Evolutionary conservation across 495 filamentous ascomycete genomes (phyloP).

Genomic region (Penicillium antarcticum): DNA sequence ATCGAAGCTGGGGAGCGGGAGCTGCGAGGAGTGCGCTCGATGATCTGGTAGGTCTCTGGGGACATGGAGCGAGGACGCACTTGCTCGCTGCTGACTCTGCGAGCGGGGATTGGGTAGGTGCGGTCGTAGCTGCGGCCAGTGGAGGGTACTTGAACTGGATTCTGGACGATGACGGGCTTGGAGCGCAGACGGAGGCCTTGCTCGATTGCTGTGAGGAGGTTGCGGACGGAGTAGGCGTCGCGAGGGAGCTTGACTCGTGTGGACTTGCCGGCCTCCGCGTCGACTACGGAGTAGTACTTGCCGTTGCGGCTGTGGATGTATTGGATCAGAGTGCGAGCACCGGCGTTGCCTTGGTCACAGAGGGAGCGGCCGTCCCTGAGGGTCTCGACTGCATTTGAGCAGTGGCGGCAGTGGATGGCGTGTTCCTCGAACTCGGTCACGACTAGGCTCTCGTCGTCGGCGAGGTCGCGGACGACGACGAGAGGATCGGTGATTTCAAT

Average conservation of each 20-base stretch:
- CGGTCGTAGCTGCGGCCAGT: conserved; percentile 41
- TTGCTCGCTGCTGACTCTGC: conserved; percentile 20
- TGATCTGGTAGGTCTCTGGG: conserved; percentile 26
- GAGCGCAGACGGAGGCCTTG: conserved; percentile 39
- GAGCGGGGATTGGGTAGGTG: conserved; percentile 36
- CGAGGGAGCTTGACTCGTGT: conserved; percentile 49
- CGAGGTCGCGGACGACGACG: conserved; percentile 38
- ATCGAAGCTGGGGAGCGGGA: conserved; percentile 18
- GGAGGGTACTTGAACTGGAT: conserved; percentile 9
- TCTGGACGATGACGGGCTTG: conserved; percentile 10
- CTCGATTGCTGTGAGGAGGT: conserved; percentile 46
- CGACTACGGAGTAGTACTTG: conserved; percentile 46
- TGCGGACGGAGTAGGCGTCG: conserved; percentile 34
- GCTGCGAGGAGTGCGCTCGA: conserved; percentile 34
- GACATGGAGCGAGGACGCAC: conserved; percentile 16
- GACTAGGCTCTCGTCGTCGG: conserved; percentile 37
- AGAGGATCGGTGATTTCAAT: conserved; percentile 24
- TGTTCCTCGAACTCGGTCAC: conserved; percentile 19
- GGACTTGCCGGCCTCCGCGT: conserved; percentile 39
- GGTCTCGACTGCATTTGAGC: conserved; percentile 35
- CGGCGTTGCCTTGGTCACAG: conserved; percentile 47
- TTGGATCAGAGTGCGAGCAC: conserved; percentile 44
- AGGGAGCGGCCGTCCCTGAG: conserved; percentile 33
- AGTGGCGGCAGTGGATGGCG: conserved; percentile 35
- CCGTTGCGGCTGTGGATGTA: conserved; percentile 49